These are phyloP conservation scores for Magnaporthiopsis rhizophila DNA, from an alignment of 2,329 filamentous ascomycete genomes.

Conservation along the genomic window DNA sequence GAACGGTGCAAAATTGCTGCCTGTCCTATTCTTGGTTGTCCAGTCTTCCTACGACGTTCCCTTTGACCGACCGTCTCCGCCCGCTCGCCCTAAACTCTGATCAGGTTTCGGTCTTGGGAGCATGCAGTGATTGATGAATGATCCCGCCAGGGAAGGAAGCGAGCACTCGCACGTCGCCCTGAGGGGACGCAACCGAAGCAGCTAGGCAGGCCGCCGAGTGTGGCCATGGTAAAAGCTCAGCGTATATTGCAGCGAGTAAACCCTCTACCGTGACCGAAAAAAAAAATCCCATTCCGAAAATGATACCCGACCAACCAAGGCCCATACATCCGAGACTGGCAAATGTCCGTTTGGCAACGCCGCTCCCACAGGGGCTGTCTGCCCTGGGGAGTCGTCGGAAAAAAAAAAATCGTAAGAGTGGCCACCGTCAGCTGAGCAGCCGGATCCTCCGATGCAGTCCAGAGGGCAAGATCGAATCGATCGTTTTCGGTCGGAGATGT, in stretches of 20 bases:
- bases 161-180: not conserved
- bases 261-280: slow-evolving; percentile 7
- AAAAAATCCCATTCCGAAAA: slow-evolving; percentile 7
- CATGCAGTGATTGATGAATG: not conserved
- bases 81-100: not conserved
- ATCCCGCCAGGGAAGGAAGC: not conserved
- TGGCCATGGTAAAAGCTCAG: slow-evolving; percentile 7
- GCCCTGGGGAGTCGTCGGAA: not conserved
- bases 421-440: not conserved
- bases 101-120: not conserved
- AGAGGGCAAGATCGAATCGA: not conserved
- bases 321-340: not conserved
- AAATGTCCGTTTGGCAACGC: not conserved
- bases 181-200: not conserved
- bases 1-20: not conserved
- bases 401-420: not conserved
- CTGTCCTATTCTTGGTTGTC: not conserved
- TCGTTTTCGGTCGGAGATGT: slow-evolving; percentile 7
- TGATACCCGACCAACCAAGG: slow-evolving; percentile 5
- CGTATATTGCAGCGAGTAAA: slow-evolving; percentile 6
- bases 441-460: not conserved
- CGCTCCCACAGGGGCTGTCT: not conserved
- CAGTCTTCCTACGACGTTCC: not conserved
- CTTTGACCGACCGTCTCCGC: not conserved
- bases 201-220: not conserved